Percentiles rank a stretch among this genome's conserved stretches.
phyloP scores from a whole-genome alignment of 441 rosid species.

The Breynia disticha region DNA sequence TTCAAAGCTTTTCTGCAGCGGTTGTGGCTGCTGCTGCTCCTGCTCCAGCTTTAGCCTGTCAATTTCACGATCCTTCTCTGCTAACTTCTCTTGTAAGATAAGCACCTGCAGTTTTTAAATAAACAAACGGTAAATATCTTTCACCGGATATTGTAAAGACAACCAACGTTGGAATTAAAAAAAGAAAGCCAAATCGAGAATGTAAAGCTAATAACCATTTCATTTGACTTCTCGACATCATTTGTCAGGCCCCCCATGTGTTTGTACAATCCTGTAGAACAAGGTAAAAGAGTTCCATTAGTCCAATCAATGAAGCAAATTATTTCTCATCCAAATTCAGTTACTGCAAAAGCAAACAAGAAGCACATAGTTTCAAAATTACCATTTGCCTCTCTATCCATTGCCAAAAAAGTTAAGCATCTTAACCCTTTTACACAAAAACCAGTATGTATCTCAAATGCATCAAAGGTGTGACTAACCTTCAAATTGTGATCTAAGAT shows the following conservation, averaged over 20 bases:
- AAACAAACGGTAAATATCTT: background rate
- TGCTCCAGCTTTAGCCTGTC: slow-evolving; percentile 33
- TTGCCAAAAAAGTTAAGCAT: too few relatives aligned
- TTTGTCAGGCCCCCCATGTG: slow-evolving; percentile 74
- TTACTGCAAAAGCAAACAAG: too few relatives aligned
- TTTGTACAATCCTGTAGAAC: slow-evolving; percentile 52
- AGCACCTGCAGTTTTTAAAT: slow-evolving; percentile 37
- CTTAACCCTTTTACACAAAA: background rate
- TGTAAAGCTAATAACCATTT: slow-evolving; percentile 39
- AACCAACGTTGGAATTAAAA: too few relatives aligned
- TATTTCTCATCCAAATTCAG: too few relatives aligned
- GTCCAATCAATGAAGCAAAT: background rate
- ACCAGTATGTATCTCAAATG: background rate
- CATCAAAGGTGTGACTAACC: slow-evolving; percentile 32
- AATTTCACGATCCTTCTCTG: slow-evolving; percentile 49
- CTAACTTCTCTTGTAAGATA: slow-evolving; percentile 59
- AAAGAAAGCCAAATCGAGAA: background rate
- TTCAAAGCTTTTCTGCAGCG: slow-evolving; percentile 21
- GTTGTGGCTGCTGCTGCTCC: slow-evolving; percentile 33
- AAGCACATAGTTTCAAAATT: too few relatives aligned
- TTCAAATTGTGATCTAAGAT: slow-evolving; percentile 82
- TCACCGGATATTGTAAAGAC: background rate
- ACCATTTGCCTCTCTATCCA: too few relatives aligned
- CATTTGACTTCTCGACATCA: slow-evolving; percentile 84
- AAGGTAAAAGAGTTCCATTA: slow-evolving; percentile 5